Base-by-base conservation (phyloP, 106 monocot species). In the Dendrobium officinale region DNA sequence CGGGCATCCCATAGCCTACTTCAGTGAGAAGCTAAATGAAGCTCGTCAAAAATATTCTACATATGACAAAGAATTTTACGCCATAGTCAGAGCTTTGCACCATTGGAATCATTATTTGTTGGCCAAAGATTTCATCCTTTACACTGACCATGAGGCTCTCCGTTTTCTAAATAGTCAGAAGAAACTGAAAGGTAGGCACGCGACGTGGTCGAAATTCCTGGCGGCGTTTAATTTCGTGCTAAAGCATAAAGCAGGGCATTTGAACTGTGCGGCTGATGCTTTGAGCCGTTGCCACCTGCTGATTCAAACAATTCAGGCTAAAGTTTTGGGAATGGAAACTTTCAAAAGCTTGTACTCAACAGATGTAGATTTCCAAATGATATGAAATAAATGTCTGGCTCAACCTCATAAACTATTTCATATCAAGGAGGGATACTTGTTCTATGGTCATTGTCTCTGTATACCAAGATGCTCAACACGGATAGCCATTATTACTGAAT, bases 41-140 rank as follows among this genome's bases (percentile, higher is more conserved):
- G 6, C 2, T 64, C 64, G 15, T 7, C 5, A 1, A 24, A 72
- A 31, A 11, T 72, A 72, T 31, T 72, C 24, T 4, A 72, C 72
- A 1, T 72, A 72, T 27, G 72, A 72, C 72, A 72, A 72, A 29
- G 72, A 72, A 10, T 72, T 72, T 31, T 72, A 72, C 26, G 72
- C 72, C 4, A 72, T 72, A 7, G 24, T 64, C 0, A 64, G 72
- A 72, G 72, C 7, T 29, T 10, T 72, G 9, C 11, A n/a, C 10
- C 72, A 72, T 29, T 72, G 27, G 72, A 22, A 10, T 8, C 72
- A 72, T 9, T 72, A 72, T 10, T 24, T 27, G 3, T 3, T 72
- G 26, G 8, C 26, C 26, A 72, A 29, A 8, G 72, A 72, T 4
- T 72, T 29, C 26, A 72, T 29, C 27, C 26, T 26, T 26, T 26